These are phyloP conservation scores for Flaveria ramosissima DNA, from an alignment of 129 eudicot species.

Conservation along the genomic window DNA sequence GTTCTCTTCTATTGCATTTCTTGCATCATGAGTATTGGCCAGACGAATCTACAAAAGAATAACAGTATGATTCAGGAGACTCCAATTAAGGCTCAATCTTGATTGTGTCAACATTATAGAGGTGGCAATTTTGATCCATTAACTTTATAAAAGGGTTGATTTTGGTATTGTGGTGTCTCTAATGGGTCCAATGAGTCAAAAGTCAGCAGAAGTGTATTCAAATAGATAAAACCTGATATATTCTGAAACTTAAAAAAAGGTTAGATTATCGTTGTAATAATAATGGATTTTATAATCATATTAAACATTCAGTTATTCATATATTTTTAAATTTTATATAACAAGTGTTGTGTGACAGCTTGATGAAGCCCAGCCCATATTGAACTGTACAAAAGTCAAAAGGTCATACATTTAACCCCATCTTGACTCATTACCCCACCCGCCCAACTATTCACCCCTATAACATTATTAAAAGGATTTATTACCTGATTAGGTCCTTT, in stretches of 20 bases:
- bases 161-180: background rate
- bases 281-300: background rate
- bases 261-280: background rate
- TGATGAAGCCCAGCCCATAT: background rate
- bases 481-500: conserved; percentile 25
- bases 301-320: background rate
- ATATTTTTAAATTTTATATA: background rate
- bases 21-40: conserved; percentile 33
- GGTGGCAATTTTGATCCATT: background rate
- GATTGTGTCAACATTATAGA: background rate
- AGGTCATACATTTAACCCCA: background rate
- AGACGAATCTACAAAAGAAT: conserved; percentile 51
- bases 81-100: background rate
- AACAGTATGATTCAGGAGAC: background rate
- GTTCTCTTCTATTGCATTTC: conserved; percentile 44
- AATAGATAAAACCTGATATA: background rate
- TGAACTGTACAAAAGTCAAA: background rate
- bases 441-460: background rate
- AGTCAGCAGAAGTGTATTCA: background rate
- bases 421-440: background rate
- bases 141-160: background rate
- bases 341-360: background rate
- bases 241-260: background rate
- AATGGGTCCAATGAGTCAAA: background rate
- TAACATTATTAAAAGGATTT: background rate